phyloP scores from a whole-genome alignment of 768 basidiomycete genomes.

The Suillus sp. region DNA sequence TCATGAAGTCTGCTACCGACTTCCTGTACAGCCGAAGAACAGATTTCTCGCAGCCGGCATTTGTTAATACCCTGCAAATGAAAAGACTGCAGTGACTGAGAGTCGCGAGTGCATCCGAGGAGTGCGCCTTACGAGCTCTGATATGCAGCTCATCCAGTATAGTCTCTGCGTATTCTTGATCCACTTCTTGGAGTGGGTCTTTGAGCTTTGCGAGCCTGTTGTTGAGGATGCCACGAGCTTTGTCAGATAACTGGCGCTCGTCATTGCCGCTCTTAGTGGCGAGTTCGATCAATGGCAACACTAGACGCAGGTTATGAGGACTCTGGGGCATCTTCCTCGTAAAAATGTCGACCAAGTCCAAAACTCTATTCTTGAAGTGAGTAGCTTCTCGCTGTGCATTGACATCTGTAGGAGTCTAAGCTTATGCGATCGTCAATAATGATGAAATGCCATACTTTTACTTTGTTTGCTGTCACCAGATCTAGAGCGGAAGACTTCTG shows the following conservation, averaged over 20 bases:
- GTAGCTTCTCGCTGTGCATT: constrained; percentile 85
- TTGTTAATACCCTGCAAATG: constrained; percentile 54
- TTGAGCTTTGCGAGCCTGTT: constrained; percentile 74
- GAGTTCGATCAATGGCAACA: constrained; percentile 79
- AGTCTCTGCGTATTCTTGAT: constrained; percentile 44
- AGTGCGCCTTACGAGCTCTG: constrained; percentile 67
- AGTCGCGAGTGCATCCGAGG: constrained; percentile 60
- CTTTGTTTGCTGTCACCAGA: constrained; percentile 58
- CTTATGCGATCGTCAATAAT: not conserved
- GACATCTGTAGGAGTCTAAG: constrained; percentile 41
- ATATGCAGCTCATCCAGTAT: constrained; percentile 67
- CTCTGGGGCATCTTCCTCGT: constrained; percentile 78
- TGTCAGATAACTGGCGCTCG: constrained; percentile 88
- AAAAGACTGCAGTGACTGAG: constrained; percentile 75
- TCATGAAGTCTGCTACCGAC: constrained; percentile 75
- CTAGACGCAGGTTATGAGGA: constrained; percentile 61
- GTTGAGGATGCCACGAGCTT: constrained; percentile 78
- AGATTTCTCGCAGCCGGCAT: constrained; percentile 39
- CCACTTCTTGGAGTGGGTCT: constrained; percentile 45
- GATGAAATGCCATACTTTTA: constrained; percentile 52
- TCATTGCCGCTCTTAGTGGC: constrained; percentile 65
- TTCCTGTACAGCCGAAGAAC: constrained; percentile 58
- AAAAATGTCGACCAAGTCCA: constrained; percentile 91
- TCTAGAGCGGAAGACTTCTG: constrained; percentile 78
- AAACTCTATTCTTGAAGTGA: constrained; percentile 94